A percentile compares a stretch with the other conserved stretches of the same genome.
Evolutionary conservation across 2,329 filamentous ascomycete species (phyloP).

Genomic region (Alternaria conjuncta): DNA sequence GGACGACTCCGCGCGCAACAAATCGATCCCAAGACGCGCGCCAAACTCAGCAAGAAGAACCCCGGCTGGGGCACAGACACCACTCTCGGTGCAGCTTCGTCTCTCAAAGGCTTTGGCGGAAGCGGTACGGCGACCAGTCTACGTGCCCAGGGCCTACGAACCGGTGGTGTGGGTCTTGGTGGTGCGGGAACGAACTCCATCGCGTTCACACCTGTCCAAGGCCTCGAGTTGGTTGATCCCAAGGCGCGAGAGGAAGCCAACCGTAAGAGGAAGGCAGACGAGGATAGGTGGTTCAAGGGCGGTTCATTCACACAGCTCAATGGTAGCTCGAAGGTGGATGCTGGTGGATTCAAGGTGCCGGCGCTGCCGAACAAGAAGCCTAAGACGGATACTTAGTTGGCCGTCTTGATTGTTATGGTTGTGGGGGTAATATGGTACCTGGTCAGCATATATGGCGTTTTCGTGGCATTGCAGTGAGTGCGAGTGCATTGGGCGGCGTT

Average conservation of each 20-base stretch:
- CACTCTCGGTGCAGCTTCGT: conserved; percentile 62
- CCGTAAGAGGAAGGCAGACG: conserved; percentile 90
- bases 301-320: conserved; percentile 94
- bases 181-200: conserved; percentile 79
- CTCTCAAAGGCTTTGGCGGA: conserved; percentile 78
- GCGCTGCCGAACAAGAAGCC: conserved; percentile 75
- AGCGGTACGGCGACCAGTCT: conserved; percentile 71
- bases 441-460: neutral
- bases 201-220: conserved; percentile 93
- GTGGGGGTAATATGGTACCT: neutral
- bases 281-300: conserved; percentile 95
- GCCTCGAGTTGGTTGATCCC: conserved; percentile 92
- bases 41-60: conserved; percentile 93
- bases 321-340: conserved; percentile 54
- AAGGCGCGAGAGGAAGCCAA: conserved; percentile 87
- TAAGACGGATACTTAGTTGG: conserved; percentile 23
- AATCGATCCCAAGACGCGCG: conserved; percentile 90
- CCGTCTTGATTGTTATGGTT: neutral
- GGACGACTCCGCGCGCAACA: conserved; percentile 88
- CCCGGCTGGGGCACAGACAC: conserved; percentile 88
- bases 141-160: conserved; percentile 77
- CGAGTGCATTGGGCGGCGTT: conserved; percentile 6
- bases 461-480: neutral
- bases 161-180: conserved; percentile 77
- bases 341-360: conserved; percentile 82